Evolutionary conservation across 225 moss, liverwort and hornwort species (phyloP).

Genomic region (Takakia lepidozioides): DNA sequence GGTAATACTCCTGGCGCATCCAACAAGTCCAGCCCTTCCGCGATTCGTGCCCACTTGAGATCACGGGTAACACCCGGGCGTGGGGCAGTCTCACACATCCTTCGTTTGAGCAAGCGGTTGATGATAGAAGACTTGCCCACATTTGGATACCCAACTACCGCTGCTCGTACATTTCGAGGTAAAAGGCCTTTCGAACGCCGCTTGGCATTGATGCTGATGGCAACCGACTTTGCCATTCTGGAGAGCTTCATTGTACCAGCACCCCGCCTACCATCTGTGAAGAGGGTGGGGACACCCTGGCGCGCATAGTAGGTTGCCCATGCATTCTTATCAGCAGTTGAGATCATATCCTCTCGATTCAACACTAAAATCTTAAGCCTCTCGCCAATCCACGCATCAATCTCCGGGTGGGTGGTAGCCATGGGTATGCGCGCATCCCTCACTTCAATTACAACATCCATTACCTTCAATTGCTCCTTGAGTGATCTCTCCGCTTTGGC

Average conservation of each 20-base stretch:
- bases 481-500: constrained; percentile 82
- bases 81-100: constrained; percentile 71
- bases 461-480: constrained; percentile 84
- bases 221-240: constrained; percentile 71
- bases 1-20: constrained; percentile 95
- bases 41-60: constrained; percentile 89
- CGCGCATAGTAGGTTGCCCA: constrained; percentile 82
- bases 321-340: constrained; percentile 65
- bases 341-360: constrained; percentile 96
- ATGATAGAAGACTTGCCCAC: constrained; percentile 64
- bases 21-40: constrained; percentile 83
- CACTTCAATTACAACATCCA: constrained; percentile 97
- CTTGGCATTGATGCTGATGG: constrained; percentile 51
- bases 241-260: constrained; percentile 81
- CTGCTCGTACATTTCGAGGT: constrained; percentile 60
- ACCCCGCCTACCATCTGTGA: constrained; percentile 82
- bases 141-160: constrained; percentile 61
- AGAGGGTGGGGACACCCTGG: constrained; percentile 63
- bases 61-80: constrained; percentile 90
- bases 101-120: constrained; percentile 45
- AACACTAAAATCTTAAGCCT: constrained; percentile 78
- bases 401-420: constrained; percentile 87
- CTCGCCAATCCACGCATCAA: constrained; percentile 80
- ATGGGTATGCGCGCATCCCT: constrained; percentile 88
- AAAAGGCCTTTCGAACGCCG: constrained; percentile 74